Conservation (phyloP, 192 early-diverging fungal genomes). For the Coemansia sp. region DNA sequence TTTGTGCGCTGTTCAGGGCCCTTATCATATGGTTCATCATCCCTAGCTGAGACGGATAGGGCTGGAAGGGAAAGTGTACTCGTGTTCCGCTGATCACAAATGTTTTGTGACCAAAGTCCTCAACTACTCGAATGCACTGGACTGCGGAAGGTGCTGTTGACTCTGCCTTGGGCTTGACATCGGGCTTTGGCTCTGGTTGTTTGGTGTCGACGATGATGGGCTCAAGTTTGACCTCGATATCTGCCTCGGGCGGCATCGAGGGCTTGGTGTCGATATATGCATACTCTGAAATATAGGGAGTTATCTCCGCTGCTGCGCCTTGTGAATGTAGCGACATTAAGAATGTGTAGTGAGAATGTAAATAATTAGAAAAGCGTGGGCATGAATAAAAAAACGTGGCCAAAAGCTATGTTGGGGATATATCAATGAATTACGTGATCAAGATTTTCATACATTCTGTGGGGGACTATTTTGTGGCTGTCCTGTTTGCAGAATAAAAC, state of each 20-base stretch:
- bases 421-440: neutral
- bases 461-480: neutral
- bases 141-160: neutral
- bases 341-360: too few species aligned
- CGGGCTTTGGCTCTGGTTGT: neutral
- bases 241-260: neutral
- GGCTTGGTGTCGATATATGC: neutral
- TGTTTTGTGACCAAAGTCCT: neutral
- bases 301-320: neutral
- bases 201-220: neutral
- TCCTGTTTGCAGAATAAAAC: too few species aligned
- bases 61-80: conserved; percentile 68
- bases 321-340: neutral
- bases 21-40: conserved; percentile 70
- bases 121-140: conserved; percentile 10
- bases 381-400: too few species aligned
- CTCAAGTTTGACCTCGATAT: neutral
- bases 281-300: neutral
- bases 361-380: too few species aligned
- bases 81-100: conserved; percentile 57
- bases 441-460: neutral
- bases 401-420: neutral
- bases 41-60: conserved; percentile 66
- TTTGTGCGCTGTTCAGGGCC: conserved; percentile 56
- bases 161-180: neutral